Percentiles rank a stretch among this genome's conserved stretches.
Evolutionary conservation across 2,329 filamentous ascomycete genomes (phyloP).

Genomic region (Nemania sp.): DNA sequence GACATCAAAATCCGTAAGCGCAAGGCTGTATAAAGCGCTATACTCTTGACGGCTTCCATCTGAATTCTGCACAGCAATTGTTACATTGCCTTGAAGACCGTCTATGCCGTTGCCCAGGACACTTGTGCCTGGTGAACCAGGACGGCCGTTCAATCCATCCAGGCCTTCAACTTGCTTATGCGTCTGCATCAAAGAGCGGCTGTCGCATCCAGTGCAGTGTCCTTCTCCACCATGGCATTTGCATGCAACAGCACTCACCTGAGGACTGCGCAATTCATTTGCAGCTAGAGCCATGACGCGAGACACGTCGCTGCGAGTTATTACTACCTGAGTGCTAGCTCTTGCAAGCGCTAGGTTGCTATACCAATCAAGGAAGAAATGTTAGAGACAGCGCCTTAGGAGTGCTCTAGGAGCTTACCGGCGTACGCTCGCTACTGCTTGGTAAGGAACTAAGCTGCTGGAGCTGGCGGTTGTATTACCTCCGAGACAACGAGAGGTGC

Average conservation of each 20-base stretch:
- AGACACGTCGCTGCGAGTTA: background rate
- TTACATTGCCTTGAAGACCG: constrained; percentile 25
- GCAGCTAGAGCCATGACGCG: background rate
- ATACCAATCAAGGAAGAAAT: background rate
- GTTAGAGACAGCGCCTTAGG: constrained; percentile 11
- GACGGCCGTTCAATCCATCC: constrained; percentile 21
- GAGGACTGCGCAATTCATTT: constrained; percentile 4
- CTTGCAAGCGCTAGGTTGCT: constrained; percentile 4
- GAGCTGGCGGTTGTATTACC: constrained; percentile 14
- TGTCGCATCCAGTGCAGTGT: constrained; percentile 26
- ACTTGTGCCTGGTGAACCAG: constrained; percentile 17
- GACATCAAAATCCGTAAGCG: constrained; percentile 23
- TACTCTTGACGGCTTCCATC: constrained; percentile 29
- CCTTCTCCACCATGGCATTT: constrained; percentile 25
- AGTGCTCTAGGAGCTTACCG: constrained; percentile 13
- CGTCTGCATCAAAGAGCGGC: constrained; percentile 20
- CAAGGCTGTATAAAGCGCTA: constrained; percentile 26
- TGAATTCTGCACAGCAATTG: constrained; percentile 24
- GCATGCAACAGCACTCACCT: constrained; percentile 12
- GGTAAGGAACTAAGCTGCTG: constrained; percentile 15
- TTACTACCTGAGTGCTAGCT: background rate
- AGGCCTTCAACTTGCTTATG: constrained; percentile 23
- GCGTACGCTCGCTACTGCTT: background rate
- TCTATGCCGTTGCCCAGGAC: constrained; percentile 11
- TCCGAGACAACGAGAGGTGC: constrained; percentile 16